Base-by-base conservation (phyloP, 1,284 basidiomycete species). In the Ceratobasidium sp. region DNA sequence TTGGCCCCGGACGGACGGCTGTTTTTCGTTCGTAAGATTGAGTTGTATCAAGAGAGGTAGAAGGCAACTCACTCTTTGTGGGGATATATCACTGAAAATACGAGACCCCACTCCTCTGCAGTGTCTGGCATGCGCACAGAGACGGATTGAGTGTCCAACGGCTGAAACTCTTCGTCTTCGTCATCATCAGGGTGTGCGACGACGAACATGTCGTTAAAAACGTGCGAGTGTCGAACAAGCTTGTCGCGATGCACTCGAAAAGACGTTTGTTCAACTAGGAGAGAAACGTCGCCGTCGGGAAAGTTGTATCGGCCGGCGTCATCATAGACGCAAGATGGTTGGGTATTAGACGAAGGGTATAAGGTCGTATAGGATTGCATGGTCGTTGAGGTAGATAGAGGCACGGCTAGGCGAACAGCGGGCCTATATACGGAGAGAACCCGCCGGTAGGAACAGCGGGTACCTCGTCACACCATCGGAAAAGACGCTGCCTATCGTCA, bases 141-240 rank as follows among this genome's bases (percentile, higher is more conserved):
- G n/a, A 64, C 60, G 14, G 23, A 14, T 21, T 3, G 3, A n/a
- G 30, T 21, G 2, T 21, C 23, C 18, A 16, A 14, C 10, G 21
- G 8, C 30, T 21, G 34, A 3, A 18, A 26, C 5, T 41, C 39
- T 6, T 64, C 60, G 23, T 64, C 60, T 5, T 34, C 60, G 43
- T 50, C 60, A 4, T 28, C 21, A n/a, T 64, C 60, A 18, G 60
- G 60, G 23, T 64, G 60, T 12, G 43, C 60, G 26, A 64, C 60
- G 43, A 64, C 26, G 34, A 64, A 64, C 60, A 64, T 64, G 60
- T 64, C 60, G 45, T 48, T 45, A 48, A 64, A 64, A 18, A 64
- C 60, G 34, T 64, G 60, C n/a, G 60, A 64, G 30, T 64, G 60
- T 9, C 32, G 43, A 18, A 64, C 45, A 12, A 64, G 60, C 32